A percentile compares a stretch with the other conserved stretches of the same genome.
These are phyloP conservation scores for Ramaria sp. DNA, from an alignment of 768 basidiomycete genomes.

Conservation along the genomic window DNA sequence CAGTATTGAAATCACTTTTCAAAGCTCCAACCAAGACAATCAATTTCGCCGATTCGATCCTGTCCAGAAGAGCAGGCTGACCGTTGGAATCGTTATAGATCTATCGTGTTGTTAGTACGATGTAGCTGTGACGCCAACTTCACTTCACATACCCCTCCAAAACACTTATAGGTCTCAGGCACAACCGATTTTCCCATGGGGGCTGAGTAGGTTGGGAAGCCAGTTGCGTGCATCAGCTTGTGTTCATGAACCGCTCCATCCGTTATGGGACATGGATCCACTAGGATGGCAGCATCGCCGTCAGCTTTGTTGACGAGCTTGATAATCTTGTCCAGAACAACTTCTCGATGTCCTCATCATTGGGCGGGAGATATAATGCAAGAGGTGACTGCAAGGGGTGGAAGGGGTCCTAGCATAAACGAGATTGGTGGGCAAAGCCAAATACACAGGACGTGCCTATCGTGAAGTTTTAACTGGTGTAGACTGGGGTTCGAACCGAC, in stretches of 20 bases:
- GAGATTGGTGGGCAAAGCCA: slow-evolving; percentile 79
- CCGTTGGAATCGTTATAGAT: too few species aligned
- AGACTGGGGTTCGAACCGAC: neutral
- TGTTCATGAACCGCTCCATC: slow-evolving; percentile 55
- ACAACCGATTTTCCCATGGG: slow-evolving; percentile 76
- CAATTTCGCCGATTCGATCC: slow-evolving; percentile 64
- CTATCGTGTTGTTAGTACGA: slow-evolving; percentile 22
- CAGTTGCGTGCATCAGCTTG: slow-evolving; percentile 52
- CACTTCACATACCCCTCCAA: slow-evolving; percentile 62
- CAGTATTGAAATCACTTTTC: slow-evolving; percentile 73
- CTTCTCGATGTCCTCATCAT: slow-evolving; percentile 47
- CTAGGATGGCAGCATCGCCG: slow-evolving; percentile 60
- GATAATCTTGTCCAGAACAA: slow-evolving; percentile 65
- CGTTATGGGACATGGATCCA: slow-evolving; percentile 72
- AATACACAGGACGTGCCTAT: slow-evolving; percentile 81
- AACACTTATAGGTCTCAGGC: slow-evolving; percentile 59
- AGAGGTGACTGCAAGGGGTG: slow-evolving; percentile 50
- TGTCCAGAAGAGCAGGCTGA: slow-evolving; percentile 52
- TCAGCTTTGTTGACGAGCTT: slow-evolving; percentile 49
- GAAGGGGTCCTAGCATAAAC: slow-evolving; percentile 57
- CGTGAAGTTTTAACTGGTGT: neutral
- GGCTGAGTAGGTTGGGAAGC: slow-evolving; percentile 61
- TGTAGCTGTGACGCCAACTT: neutral
- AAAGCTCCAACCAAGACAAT: slow-evolving; percentile 64
- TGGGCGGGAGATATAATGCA: slow-evolving; percentile 34